Conservation (phyloP, 441 rosid species). For the Erysimum cheiri region DNA sequence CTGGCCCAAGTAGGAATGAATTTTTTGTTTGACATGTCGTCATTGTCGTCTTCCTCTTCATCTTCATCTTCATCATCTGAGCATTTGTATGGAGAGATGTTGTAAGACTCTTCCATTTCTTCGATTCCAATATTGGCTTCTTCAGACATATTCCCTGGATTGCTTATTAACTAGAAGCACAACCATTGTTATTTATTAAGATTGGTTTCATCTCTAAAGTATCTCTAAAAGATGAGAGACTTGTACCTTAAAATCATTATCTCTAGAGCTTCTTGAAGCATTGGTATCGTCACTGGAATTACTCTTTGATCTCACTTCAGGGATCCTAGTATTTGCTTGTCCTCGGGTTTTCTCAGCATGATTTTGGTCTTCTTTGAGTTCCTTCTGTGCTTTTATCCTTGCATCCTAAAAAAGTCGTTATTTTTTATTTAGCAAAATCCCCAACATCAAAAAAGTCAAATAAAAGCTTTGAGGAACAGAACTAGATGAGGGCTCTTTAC, state of each 20-base stretch:
- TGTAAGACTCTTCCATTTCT: constrained; percentile 67
- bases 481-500: constrained; percentile 46
- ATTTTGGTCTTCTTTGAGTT: constrained; percentile 42
- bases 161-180: constrained; percentile 53
- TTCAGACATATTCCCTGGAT: constrained; percentile 41
- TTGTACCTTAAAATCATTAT: constrained; percentile 66
- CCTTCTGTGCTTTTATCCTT: constrained; percentile 54
- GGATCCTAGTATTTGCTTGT: constrained; percentile 37
- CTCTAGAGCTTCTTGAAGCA: constrained; percentile 39
- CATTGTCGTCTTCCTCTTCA: constrained; percentile 64
- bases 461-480: constrained; percentile 19
- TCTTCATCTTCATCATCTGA: constrained; percentile 91
- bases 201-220: constrained; percentile 25
- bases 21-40: constrained; percentile 54
- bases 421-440: constrained; percentile 20
- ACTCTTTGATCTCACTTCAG: constrained; percentile 43
- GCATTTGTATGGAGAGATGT: constrained; percentile 90
- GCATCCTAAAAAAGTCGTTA: constrained; percentile 36
- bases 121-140: neutral
- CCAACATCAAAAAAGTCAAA: constrained; percentile 1
- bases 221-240: constrained; percentile 7
- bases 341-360: constrained; percentile 47
- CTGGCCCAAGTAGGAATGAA: constrained; percentile 91
- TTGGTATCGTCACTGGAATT: constrained; percentile 45
- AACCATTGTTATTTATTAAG: constrained; percentile 6